These are phyloP conservation scores for Cladosporium sp. DNA, from an alignment of 2,329 filamentous ascomycete genomes.

Conservation along the genomic window DNA sequence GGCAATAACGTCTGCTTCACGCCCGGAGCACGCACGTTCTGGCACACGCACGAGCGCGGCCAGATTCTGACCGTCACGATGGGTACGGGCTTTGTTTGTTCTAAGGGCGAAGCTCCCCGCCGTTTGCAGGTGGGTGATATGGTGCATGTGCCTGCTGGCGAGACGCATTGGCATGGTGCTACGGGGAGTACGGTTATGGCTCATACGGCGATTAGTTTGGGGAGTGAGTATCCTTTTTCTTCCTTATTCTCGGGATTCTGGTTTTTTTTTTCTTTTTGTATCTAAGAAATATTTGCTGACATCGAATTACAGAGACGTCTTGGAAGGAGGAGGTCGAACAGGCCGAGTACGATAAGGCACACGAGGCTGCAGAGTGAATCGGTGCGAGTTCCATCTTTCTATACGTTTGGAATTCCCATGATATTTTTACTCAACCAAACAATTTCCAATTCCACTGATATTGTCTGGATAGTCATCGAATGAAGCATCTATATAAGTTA, in stretches of 20 bases:
- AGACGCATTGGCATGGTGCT: constrained; percentile 44
- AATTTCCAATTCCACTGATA: too few relatives aligned
- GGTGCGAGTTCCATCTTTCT: too few relatives aligned
- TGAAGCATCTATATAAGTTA: too few relatives aligned
- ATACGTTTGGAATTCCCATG: too few relatives aligned
- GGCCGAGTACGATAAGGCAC: constrained; percentile 33
- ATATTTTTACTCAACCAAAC: too few relatives aligned
- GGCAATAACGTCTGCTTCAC: constrained; percentile 40
- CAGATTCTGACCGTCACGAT: constrained; percentile 40
- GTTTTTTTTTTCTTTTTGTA: not conserved
- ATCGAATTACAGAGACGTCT: constrained; percentile 25
- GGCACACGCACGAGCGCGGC: constrained; percentile 43
- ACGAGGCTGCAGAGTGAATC: constrained; percentile 14
- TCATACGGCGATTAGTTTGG: constrained; percentile 36
- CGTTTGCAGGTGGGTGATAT: constrained; percentile 39
- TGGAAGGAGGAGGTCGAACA: constrained; percentile 36
- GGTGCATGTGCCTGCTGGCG: constrained; percentile 37
- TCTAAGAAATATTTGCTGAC: not conserved
- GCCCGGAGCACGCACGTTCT: constrained; percentile 41
- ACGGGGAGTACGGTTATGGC: constrained; percentile 38
- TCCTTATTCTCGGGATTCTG: too few relatives aligned
- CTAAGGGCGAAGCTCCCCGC: constrained; percentile 35
- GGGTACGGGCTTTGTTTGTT: constrained; percentile 41
- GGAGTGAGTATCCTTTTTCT: constrained; percentile 23
- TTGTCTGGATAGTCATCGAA: too few relatives aligned